Percentiles rank a stretch among this genome's conserved stretches.
Conservation (phyloP, 345 rosid species). For the Aegle marmelos region DNA sequence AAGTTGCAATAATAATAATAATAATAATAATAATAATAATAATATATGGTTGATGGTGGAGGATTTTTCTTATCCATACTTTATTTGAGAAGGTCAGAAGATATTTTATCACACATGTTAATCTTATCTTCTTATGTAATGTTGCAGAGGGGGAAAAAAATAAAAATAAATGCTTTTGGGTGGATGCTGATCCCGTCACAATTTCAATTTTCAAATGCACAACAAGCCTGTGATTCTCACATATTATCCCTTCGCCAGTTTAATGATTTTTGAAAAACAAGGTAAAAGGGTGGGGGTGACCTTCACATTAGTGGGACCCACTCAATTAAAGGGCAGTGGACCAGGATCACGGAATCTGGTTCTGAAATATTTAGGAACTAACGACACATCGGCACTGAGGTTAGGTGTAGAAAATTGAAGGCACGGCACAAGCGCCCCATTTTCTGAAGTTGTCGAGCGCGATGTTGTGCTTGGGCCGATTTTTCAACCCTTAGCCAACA, state of each 20-base stretch:
- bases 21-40: not conserved
- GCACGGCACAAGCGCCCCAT: not conserved
- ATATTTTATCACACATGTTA: not conserved
- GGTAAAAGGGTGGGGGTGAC: not conserved
- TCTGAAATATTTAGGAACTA: slow-evolving; percentile 7
- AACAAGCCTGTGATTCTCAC: not conserved
- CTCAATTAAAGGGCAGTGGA: not conserved
- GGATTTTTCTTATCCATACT: not conserved
- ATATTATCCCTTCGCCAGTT: not conserved
- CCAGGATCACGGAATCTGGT: slow-evolving; percentile 27
- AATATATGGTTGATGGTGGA: not conserved
- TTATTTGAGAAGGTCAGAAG: slow-evolving; percentile 4
- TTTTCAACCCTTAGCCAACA: not conserved
- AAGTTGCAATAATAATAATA: too few species aligned
- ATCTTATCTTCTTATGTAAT: slow-evolving; percentile 21
- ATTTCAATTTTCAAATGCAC: slow-evolving; percentile 2
- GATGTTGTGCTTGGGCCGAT: slow-evolving; percentile 6
- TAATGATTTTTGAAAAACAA: not conserved
- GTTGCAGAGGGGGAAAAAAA: slow-evolving; percentile 2
- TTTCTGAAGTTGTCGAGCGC: not conserved
- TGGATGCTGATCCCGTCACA: slow-evolving; percentile 29
- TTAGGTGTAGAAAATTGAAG: slow-evolving; percentile 10
- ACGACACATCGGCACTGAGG: not conserved
- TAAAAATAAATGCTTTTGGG: slow-evolving; percentile 26
- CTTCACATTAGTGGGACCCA: not conserved